A percentile compares a stretch with the other conserved stretches of the same genome.
phyloP scores from a whole-genome alignment of 2,329 filamentous ascomycete species.

The Fusarium anguioides region DNA sequence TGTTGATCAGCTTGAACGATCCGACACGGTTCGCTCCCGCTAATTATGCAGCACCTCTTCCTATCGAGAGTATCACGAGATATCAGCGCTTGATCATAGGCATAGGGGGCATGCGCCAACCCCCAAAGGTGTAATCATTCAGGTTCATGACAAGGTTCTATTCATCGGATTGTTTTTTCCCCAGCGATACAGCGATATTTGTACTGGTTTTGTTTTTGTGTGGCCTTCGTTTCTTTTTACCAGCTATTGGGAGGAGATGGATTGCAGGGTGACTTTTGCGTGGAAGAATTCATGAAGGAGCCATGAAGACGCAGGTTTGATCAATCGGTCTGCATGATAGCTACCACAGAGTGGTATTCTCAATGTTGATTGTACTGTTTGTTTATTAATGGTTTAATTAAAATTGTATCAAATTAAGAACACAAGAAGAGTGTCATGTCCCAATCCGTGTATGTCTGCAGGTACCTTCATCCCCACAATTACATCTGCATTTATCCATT shows the following conservation, averaged over 20 bases:
- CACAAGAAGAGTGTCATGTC: no score
- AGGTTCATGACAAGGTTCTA: no score
- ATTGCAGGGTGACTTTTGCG: no score
- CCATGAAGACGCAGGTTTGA: no score
- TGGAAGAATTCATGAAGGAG: no score
- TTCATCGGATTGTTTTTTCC: no score
- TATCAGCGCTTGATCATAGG: background rate
- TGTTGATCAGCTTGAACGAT: no score
- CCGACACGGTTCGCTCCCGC: background rate
- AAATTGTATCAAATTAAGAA: background rate
- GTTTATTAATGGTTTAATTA: background rate
- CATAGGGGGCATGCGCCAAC: background rate
- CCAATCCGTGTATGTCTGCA: no score
- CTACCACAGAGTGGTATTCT: background rate
- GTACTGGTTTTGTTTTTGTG: background rate
- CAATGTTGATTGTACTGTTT: background rate
- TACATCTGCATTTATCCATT: background rate
- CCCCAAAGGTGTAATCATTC: background rate
- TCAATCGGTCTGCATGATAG: background rate
- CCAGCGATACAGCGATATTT: background rate
- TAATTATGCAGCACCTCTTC: background rate
- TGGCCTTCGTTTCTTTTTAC: background rate
- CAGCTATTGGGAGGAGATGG: no score
- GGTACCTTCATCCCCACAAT: slow-evolving; percentile 10
- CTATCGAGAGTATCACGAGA: background rate